Evolutionary conservation across 805 yeast species (phyloP).

Genomic region (Priceomyces fermenticarens): DNA sequence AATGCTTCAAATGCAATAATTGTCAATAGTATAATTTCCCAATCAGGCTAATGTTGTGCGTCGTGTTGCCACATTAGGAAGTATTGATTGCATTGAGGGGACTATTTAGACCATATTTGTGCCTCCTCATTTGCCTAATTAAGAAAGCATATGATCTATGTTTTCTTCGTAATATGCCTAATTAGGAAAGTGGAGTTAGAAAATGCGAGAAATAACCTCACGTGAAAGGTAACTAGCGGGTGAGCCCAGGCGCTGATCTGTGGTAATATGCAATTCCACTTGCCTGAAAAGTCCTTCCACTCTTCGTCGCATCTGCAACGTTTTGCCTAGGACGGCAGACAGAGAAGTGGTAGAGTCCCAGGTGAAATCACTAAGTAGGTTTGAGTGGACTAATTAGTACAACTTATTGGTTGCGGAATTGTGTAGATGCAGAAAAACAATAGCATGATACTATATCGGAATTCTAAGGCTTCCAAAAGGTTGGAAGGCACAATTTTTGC

Average conservation of each 20-base stretch:
- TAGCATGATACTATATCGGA: too few species aligned
- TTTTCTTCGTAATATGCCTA: background rate
- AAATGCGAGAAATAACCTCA: background rate
- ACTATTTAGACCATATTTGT: conserved; percentile 4
- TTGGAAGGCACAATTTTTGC: too few species aligned
- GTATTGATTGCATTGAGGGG: conserved; percentile 6
- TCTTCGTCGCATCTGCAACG: too few species aligned
- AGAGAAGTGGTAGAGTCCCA: too few species aligned
- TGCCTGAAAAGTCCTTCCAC: background rate
- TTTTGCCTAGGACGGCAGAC: too few species aligned
- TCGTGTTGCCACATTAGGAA: conserved; percentile 6
- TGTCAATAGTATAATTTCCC: background rate
- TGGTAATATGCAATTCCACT: background rate
- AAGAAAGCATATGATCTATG: conserved; percentile 3
- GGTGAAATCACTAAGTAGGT: too few species aligned
- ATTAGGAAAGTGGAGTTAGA: conserved; percentile 3
- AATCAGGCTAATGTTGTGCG: conserved; percentile 1
- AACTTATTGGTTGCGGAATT: too few species aligned
- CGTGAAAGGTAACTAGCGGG: conserved; percentile 1
- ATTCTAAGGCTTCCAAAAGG: too few species aligned
- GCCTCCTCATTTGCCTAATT: conserved; percentile 8
- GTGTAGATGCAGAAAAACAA: too few species aligned
- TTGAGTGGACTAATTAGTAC: too few species aligned
- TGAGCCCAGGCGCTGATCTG: background rate
- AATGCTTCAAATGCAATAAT: background rate